Evolutionary conservation across 1,139 yeast species (phyloP), one percentile per base, ranked within the genome.

Genomic region (Geotrichum carabidarum): DNA sequence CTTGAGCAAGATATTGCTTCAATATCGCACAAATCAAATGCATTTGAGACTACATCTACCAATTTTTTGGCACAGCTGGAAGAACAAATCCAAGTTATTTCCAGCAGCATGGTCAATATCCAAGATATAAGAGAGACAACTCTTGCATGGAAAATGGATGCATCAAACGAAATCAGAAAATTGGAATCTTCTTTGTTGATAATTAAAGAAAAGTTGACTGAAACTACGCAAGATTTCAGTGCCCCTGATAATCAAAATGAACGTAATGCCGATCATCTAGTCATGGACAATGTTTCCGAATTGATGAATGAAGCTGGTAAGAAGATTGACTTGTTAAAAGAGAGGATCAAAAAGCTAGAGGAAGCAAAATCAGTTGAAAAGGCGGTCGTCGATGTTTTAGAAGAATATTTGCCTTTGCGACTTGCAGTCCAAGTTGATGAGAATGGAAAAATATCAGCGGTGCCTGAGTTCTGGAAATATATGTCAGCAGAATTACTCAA

Each of bases 401-500:
- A 56, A 18, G 50, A 53, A 45, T 37, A 45, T 38, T 34, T 56
- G 11, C 56, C 58, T 9, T 40, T 54, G 6, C 38, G 48, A 18
- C 38, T 56, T 11, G 50, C 44, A 5, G 58, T 53, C 7, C 32
- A 37, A 11, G 38, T 45, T 8, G 49, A 56, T 36, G 17, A 37
- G 9, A 46, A 54, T 9, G 54, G 58, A 7, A 47, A 47, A 8
- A 38, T 53, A 6, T 41, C 46, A 8, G 55, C 58, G 4, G 43
- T 47, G 15, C 56, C 56, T 2, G 58, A 56, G 40, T 56, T 56
- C 34, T 56, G 56, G 58, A 44, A 50, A 32, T 56, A 48, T 40
- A n/a, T 56, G 8, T 44, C 48, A 18, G 37, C 55, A 2, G 51
- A 52, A 32, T n/a, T 52, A 9, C 8, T 38, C 4, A 14, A 40